A percentile compares a stretch with the other conserved stretches of the same genome.
These are phyloP conservation scores for Paracamarosporium sp. DNA, from an alignment of 2,329 filamentous ascomycete genomes.

Conservation along the genomic window DNA sequence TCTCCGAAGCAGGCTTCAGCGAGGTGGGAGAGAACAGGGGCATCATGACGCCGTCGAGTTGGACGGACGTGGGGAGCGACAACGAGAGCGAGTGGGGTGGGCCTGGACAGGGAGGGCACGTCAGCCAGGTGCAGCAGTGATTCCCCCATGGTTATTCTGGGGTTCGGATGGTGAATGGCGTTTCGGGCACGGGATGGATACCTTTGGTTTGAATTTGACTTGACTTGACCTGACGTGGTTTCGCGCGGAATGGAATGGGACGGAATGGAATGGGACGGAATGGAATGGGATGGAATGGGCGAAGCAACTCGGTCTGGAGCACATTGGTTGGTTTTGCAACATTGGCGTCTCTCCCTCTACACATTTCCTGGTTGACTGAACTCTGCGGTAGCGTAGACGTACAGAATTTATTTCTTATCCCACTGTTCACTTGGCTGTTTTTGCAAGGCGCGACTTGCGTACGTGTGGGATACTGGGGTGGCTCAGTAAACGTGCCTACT, in stretches of 20 bases:
- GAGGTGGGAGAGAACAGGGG: constrained; percentile 36
- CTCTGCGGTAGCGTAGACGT: background rate
- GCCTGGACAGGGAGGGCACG: constrained; percentile 29
- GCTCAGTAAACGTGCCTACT: background rate
- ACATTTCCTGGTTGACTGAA: background rate
- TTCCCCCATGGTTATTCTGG: background rate
- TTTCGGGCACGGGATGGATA: constrained; percentile 4
- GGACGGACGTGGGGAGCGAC: constrained; percentile 51
- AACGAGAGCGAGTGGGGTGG: constrained; percentile 48
- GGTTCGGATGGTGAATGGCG: background rate
- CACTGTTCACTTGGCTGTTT: background rate
- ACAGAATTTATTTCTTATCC: background rate
- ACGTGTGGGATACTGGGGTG: background rate
- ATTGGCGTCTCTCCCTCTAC: background rate
- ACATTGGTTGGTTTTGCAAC: background rate
- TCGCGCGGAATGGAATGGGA: no score
- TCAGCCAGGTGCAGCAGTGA: constrained; percentile 37
- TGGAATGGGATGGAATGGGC: background rate
- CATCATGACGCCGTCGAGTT: constrained; percentile 45
- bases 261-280: no score
- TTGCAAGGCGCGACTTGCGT: background rate
- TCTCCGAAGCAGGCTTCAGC: constrained; percentile 42
- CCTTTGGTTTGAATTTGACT: constrained; percentile 6
- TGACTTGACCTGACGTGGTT: background rate
- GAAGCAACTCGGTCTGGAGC: background rate